Evolutionary conservation across 2,329 filamentous ascomycete species (phyloP).

Genomic region (Neonectria neomacrospora): DNA sequence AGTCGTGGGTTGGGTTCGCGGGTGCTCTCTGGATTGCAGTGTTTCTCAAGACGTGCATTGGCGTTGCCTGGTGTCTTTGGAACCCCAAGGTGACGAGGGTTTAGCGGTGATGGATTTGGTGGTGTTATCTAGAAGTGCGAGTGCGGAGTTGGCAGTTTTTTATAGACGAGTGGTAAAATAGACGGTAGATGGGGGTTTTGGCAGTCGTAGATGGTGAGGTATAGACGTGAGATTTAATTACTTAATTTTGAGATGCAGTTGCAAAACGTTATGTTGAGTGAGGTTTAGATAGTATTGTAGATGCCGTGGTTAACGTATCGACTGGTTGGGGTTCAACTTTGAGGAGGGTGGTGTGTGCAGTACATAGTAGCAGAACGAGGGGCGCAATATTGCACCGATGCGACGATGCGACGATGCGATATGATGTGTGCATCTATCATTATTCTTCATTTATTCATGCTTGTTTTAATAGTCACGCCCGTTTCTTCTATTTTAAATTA

Average conservation of each 20-base stretch:
- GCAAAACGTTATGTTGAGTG: background rate
- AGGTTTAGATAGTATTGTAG: background rate
- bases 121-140: background rate
- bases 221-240: background rate
- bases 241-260: background rate
- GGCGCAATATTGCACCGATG: background rate
- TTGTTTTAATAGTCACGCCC: too few relatives aligned
- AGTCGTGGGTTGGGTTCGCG: slow-evolving; percentile 43
- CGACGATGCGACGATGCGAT: too few relatives aligned
- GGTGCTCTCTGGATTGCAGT: slow-evolving; percentile 44
- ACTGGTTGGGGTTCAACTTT: too few relatives aligned
- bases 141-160: background rate
- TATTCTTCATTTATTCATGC: slow-evolving; percentile 1
- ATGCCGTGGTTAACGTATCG: background rate
- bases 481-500: slow-evolving; percentile 35
- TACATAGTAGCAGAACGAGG: background rate
- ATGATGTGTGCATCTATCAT: background rate
- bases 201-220: background rate
- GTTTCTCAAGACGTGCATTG: slow-evolving; percentile 40
- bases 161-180: background rate
- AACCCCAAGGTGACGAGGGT: slow-evolving; percentile 33
- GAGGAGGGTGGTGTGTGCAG: too few relatives aligned
- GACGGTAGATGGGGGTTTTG: background rate
- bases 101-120: background rate
- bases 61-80: slow-evolving; percentile 39